Percentiles rank a stretch among this genome's conserved stretches.
Evolutionary conservation across 306 rosid genomes (phyloP).

Genomic region (Crotalaria pallida): DNA sequence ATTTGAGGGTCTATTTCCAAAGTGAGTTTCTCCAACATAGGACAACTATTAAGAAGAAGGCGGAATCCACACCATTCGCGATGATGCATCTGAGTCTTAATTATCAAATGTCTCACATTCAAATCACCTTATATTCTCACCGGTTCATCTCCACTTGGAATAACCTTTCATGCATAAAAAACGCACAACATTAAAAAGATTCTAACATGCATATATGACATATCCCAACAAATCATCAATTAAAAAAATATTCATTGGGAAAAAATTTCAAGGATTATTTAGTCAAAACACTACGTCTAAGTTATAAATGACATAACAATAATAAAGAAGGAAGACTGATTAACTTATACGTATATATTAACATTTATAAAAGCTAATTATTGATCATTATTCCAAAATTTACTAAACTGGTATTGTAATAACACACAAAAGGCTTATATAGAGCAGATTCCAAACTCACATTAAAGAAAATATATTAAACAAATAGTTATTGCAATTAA

Average conservation of each 20-base stretch:
- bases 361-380: not conserved
- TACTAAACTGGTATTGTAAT: not conserved
- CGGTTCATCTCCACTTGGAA: slow-evolving; percentile 31
- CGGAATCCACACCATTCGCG: slow-evolving; percentile 32
- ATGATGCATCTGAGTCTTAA: slow-evolving; percentile 35
- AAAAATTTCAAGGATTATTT: not conserved
- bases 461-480: too few species aligned
- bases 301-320: not conserved
- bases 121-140: not conserved
- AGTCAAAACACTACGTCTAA: not conserved
- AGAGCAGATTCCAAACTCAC: too few species aligned
- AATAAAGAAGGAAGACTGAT: not conserved
- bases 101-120: slow-evolving; percentile 32
- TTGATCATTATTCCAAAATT: not conserved
- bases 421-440: not conserved
- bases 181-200: not conserved
- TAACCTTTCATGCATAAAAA: slow-evolving; percentile 23
- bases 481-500: not conserved
- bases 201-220: not conserved
- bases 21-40: slow-evolving; percentile 32
- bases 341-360: not conserved
- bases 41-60: slow-evolving; percentile 40
- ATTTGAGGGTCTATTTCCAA: not conserved
- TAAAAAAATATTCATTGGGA: not conserved
- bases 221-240: not conserved